phyloP scores from a whole-genome alignment of 1,284 basidiomycete genomes.

The Phylloporus gajari region DNA sequence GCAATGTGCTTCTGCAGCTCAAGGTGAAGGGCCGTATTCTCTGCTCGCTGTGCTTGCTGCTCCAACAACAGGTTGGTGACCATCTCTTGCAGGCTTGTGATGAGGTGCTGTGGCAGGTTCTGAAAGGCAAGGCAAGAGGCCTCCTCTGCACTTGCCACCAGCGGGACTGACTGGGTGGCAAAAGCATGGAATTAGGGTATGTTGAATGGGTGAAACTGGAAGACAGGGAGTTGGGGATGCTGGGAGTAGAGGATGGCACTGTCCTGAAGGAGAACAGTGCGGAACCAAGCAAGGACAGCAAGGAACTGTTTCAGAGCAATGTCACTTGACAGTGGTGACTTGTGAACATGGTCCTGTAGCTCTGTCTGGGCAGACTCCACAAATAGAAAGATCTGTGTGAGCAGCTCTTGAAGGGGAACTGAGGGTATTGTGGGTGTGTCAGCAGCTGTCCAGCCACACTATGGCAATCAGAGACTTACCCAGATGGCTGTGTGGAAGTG shows the following conservation, averaged over 20 bases:
- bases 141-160: constrained; percentile 28
- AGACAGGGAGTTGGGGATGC: constrained; percentile 30
- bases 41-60: constrained; percentile 15
- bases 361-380: neutral
- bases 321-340: neutral
- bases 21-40: constrained; percentile 10
- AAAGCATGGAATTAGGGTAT: constrained; percentile 30
- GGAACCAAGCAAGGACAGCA: neutral
- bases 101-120: constrained; percentile 24
- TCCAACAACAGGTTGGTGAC: constrained; percentile 16
- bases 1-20: constrained; percentile 8
- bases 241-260: constrained; percentile 33
- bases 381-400: neutral
- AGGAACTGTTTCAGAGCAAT: constrained; percentile 1
- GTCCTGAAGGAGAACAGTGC: constrained; percentile 40
- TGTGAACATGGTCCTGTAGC: neutral
- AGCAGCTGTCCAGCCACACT: neutral
- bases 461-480: neutral
- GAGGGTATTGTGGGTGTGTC: neutral
- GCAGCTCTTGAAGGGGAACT: too few relatives aligned
- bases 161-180: constrained; percentile 19
- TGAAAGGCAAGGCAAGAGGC: constrained; percentile 25
- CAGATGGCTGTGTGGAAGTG: neutral
- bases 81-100: constrained; percentile 18
- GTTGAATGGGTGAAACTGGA: constrained; percentile 32